Evolutionary conservation across 352 stramenopile species (phyloP), one percentile per base, ranked within the genome.

Genomic region (Globisporangium megalacanthum): DNA sequence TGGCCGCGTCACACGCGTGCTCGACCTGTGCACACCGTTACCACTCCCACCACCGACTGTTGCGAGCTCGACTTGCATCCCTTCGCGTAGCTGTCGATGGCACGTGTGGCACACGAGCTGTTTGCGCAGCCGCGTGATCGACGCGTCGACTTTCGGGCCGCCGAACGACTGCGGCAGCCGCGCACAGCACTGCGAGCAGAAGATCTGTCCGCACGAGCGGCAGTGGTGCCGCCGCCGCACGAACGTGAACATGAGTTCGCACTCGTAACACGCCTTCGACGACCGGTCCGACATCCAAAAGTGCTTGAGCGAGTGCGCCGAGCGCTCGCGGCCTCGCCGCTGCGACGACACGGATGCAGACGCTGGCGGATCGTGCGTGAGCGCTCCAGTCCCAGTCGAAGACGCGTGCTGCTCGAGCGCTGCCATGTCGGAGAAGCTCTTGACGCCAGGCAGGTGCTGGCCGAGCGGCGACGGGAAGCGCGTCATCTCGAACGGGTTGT

Each of bases 231-330:
- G 70, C 14, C 85, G 68, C 42, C 83, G 65, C 52, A 92, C 84
- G 48, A 95, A 94, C 19, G 78, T 92, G 52, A 95, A 95, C 39
- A 90, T 67, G 49, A 82, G 71, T 49, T 92, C 83, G 60, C 85
- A 95, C 44, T 91, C 79, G 53, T 90, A 91, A 51, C 85, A 95
- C 0, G 74, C 68, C 58, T 95, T 95, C 20, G 77, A 77, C 17
- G 84, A 91, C 17, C 85, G 79, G 59, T 95, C 85, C 50, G 85
- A 95, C 85, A 95, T 95, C 85, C 85, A 95, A 58, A 95, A 95
- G 62, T 92, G 83, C 54, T 91, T 93, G 61, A 92, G 75, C 19
- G 79, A 89, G 46, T 81, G 80, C 31, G 51, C 55, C 11, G 77
- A 75, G 31, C 83, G 69, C 29, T 83, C 67, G 11, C 78, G 66